Evolutionary conservation across 179 eudicot genomes (phyloP).

Genomic region (Spinacia oleracea): DNA sequence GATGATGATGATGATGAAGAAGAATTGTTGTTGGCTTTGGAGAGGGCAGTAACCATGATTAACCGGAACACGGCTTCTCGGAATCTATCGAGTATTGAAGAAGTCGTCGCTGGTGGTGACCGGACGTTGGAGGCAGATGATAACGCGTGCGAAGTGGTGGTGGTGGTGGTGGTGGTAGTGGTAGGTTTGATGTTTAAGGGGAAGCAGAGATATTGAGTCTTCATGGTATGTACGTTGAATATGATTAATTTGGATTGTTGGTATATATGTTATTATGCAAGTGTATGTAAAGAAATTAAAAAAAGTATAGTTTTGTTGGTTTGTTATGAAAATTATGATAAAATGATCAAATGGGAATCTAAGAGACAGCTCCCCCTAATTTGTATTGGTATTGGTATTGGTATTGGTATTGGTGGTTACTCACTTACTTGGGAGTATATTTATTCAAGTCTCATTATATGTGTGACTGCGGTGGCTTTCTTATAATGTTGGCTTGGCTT

Average conservation of each 20-base stretch:
- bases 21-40: constrained; percentile 31
- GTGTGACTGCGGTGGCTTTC: constrained; percentile 29
- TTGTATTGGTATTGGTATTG: constrained; percentile 17
- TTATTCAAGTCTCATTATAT: constrained; percentile 10
- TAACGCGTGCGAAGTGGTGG: constrained; percentile 20
- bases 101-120: constrained; percentile 27
- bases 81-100: constrained; percentile 61
- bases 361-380: constrained; percentile 30
- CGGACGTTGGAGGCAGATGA: constrained; percentile 11
- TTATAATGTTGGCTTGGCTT: background rate
- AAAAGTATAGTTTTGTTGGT: background rate
- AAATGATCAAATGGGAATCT: constrained; percentile 23
- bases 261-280: no score
- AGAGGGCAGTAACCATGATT: constrained; percentile 76
- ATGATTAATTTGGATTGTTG: no score
- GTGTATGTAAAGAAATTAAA: constrained; percentile 1
- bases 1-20: background rate
- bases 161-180: constrained; percentile 31
- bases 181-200: constrained; percentile 50
- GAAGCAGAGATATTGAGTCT: constrained; percentile 56
- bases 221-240: constrained; percentile 31
- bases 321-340: background rate
- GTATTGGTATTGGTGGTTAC: no score
- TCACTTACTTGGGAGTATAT: background rate
- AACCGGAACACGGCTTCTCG: constrained; percentile 70